These are phyloP conservation scores for Fusarium longipes DNA, from an alignment of 2,329 filamentous ascomycete genomes.

Conservation along the genomic window DNA sequence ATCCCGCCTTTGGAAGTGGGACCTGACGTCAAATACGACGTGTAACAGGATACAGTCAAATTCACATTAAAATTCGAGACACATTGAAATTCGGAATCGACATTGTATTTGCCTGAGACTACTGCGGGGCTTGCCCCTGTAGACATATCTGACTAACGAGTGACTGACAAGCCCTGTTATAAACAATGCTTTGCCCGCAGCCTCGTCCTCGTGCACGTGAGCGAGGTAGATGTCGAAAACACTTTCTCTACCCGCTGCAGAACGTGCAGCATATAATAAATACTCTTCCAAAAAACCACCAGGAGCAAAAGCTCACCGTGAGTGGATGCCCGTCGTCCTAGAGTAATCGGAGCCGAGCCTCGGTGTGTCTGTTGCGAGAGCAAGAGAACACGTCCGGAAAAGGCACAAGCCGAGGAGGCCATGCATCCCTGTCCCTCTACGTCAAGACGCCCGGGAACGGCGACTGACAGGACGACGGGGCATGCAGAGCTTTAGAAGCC, in stretches of 20 bases:
- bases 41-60: constrained; percentile 1
- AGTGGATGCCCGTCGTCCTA: constrained; percentile 50
- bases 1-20: constrained; percentile 9
- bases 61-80: constrained; percentile 8
- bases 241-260: constrained; percentile 15
- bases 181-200: constrained; percentile 49
- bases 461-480: constrained; percentile 55
- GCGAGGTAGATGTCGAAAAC: constrained; percentile 28
- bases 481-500: constrained; percentile 60
- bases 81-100: constrained; percentile 39
- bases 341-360: constrained; percentile 50
- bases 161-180: constrained; percentile 50
- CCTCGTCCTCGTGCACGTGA: constrained; percentile 43
- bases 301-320: constrained; percentile 44
- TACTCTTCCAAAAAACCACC: constrained; percentile 47
- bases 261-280: constrained; percentile 43
- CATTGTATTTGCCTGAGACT: constrained; percentile 50
- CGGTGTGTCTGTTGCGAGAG: constrained; percentile 44
- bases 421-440: constrained; percentile 50
- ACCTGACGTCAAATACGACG: constrained; percentile 5
- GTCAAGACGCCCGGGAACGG: constrained; percentile 49
- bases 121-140: constrained; percentile 50
- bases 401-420: constrained; percentile 47
- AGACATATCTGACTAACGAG: constrained; percentile 48
- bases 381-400: constrained; percentile 45